Conservation (phyloP, 2,329 filamentous ascomycete species). For the Clarireedia paspali region DNA sequence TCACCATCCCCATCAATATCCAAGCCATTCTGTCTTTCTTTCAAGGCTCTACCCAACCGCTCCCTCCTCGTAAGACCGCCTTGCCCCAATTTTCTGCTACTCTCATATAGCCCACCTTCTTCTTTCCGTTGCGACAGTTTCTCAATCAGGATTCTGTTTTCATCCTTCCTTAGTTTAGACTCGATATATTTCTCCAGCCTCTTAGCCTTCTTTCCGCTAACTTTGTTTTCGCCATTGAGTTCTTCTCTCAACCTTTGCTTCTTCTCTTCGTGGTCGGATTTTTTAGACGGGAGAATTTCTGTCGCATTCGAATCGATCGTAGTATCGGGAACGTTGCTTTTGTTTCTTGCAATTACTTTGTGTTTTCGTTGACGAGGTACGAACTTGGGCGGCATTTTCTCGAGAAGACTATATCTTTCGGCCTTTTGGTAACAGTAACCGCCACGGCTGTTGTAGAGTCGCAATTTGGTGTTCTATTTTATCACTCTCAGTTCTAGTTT, state of each 20-base stretch:
- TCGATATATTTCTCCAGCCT: constrained; percentile 67
- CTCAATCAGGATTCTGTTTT: constrained; percentile 75
- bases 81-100: constrained; percentile 69
- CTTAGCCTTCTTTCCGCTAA: constrained; percentile 59
- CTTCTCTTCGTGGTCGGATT: constrained; percentile 41
- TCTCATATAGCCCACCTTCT: constrained; percentile 74
- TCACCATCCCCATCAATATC: constrained; percentile 32
- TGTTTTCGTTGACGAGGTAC: constrained; percentile 61
- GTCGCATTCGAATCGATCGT: constrained; percentile 45
- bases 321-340: constrained; percentile 35
- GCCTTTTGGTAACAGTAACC: too few relatives aligned
- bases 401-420: too few relatives aligned
- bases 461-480: neutral
- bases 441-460: neutral
- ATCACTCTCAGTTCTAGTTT: too few relatives aligned
- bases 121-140: constrained; percentile 73
- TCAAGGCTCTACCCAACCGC: constrained; percentile 53
- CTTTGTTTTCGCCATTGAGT: constrained; percentile 42
- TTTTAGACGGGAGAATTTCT: constrained; percentile 42
- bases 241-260: constrained; percentile 49
- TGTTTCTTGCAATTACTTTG: constrained; percentile 58
- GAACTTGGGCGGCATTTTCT: constrained; percentile 35
- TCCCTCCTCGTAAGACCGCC: constrained; percentile 65
- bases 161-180: constrained; percentile 89
- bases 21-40: constrained; percentile 33